These are phyloP conservation scores for Zea luxurians DNA, from an alignment of 176 grass and related monocot genomes.

Conservation along the genomic window DNA sequence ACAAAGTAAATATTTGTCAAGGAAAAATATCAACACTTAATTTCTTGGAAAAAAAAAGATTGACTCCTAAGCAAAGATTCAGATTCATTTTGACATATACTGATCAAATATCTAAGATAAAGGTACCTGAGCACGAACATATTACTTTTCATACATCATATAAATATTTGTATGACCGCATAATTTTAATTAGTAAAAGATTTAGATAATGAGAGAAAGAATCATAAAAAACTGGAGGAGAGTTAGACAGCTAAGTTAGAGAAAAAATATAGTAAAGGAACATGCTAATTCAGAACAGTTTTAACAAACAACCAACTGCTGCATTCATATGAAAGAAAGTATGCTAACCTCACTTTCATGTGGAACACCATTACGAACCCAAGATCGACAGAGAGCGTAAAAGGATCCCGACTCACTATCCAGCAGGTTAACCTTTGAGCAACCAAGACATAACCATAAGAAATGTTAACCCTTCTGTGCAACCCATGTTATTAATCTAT, in stretches of 20 bases:
- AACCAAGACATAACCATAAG: constrained; percentile 22
- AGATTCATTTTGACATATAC: background rate
- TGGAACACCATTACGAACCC: constrained; percentile 57
- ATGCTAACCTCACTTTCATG: constrained; percentile 62
- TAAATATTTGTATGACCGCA: background rate
- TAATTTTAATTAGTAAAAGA: background rate
- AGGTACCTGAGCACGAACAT: background rate
- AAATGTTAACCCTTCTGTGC: constrained; percentile 30
- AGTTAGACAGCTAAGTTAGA: constrained; percentile 8
- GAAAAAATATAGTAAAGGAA: background rate
- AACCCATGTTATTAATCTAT: constrained; percentile 14
- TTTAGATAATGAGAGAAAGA: background rate
- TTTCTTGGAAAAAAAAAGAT: background rate
- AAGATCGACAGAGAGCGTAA: constrained; percentile 65
- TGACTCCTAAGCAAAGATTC: background rate
- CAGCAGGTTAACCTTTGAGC: constrained; percentile 53
- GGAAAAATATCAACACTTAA: background rate
- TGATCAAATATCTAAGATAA: background rate
- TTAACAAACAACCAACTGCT: constrained; percentile 18
- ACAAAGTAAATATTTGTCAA: background rate
- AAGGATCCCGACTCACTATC: constrained; percentile 57
- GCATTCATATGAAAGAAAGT: background rate
- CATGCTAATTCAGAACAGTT: background rate
- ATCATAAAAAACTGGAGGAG: background rate
- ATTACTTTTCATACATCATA: background rate